Conservation (phyloP, 176 grass and related monocot species). For the Bromus sterilis region DNA sequence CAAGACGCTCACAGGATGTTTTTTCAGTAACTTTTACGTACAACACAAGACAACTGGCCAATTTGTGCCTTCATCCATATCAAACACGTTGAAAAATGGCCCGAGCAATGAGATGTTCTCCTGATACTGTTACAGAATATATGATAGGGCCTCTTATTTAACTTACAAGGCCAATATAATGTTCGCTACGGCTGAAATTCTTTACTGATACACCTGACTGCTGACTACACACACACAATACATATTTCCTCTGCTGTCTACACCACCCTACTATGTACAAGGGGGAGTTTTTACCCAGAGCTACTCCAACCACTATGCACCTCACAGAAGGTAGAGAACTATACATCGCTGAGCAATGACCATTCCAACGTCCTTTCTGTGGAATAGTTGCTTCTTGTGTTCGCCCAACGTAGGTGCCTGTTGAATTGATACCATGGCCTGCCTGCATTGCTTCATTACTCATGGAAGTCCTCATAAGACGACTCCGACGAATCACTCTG, state of each 20-base stretch:
- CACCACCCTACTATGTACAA: constrained; percentile 29
- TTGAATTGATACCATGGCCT: not conserved
- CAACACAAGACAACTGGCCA: not conserved
- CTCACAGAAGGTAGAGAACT: not conserved
- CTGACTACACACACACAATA: not conserved
- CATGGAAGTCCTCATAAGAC: constrained; percentile 89
- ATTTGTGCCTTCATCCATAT: not conserved
- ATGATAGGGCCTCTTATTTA: constrained; percentile 16
- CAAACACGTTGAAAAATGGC: not conserved
- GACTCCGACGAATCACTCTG: constrained; percentile 93
- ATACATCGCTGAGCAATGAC: not conserved
- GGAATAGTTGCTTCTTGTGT: not conserved
- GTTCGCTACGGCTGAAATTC: not conserved
- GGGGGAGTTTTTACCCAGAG: not conserved
- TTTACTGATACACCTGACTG: not conserved
- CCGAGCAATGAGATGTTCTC: not conserved
- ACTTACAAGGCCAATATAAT: constrained; percentile 16
- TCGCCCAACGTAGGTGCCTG: not conserved
- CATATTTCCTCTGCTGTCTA: not conserved
- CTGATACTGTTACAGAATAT: not conserved
- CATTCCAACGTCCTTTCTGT: not conserved
- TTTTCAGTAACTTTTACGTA: not conserved
- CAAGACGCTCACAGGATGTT: not conserved
- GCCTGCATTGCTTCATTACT: constrained; percentile 24
- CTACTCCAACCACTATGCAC: constrained; percentile 15